A percentile compares a stretch with the other conserved stretches of the same genome.
phyloP scores from a whole-genome alignment of 169 alveolate species.

The Plasmodium coatneyi region DNA sequence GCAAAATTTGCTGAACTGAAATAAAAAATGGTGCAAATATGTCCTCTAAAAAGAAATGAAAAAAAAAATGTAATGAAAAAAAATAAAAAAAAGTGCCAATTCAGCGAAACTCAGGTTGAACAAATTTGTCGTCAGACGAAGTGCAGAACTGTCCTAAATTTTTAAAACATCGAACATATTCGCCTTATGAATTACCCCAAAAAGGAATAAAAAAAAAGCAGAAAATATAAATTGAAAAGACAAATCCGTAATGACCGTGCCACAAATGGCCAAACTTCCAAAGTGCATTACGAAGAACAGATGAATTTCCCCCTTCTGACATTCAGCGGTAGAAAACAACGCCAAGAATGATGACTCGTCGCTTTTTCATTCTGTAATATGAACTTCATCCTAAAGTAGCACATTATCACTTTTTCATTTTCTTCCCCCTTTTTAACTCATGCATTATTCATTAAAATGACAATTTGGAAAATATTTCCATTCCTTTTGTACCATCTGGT shows the following conservation, averaged over 20 bases:
- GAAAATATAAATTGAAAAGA: neutral
- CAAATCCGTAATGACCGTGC: neutral
- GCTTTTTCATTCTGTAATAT: neutral
- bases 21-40: neutral
- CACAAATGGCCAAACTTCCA: neutral
- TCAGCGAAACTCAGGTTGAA: neutral
- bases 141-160: neutral
- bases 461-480: neutral
- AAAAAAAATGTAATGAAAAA: neutral
- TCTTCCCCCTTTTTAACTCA: neutral
- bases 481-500: neutral
- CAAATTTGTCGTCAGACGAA: neutral
- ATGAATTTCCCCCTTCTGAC: neutral
- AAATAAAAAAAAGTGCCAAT: neutral
- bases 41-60: neutral
- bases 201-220: neutral
- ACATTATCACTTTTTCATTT: neutral
- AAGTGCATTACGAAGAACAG: neutral
- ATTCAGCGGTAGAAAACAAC: neutral
- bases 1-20: neutral
- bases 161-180: neutral
- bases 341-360: neutral
- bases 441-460: constrained; percentile 11
- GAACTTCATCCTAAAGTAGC: neutral
- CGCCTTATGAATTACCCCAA: neutral